Conservation (phyloP, 2,329 filamentous ascomycete species). For the Penicillium sp. region DNA sequence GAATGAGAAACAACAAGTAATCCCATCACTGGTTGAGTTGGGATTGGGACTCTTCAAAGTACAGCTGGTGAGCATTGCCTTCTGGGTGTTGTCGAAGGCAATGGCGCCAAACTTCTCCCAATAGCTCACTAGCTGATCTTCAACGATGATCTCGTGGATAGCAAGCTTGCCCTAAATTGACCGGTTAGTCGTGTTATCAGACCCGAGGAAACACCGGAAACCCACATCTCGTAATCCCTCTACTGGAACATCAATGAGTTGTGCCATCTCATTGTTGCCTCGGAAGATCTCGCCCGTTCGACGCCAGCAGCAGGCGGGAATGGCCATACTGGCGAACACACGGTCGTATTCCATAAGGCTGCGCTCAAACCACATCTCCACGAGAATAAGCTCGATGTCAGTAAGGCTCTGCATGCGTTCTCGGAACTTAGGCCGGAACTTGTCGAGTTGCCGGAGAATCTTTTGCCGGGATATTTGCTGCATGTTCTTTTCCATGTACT, state of each 20-base stretch:
- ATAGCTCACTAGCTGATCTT: slow-evolving; percentile 92
- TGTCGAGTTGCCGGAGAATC: slow-evolving; percentile 86
- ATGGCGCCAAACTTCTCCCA: slow-evolving; percentile 99
- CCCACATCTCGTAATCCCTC: slow-evolving; percentile 87
- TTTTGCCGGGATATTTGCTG: slow-evolving; percentile 80
- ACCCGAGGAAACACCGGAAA: slow-evolving; percentile 19
- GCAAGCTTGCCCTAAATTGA: slow-evolving; percentile 78
- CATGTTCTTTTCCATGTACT: slow-evolving; percentile 90
- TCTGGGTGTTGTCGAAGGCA: slow-evolving; percentile 90
- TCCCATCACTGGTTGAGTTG: slow-evolving; percentile 67
- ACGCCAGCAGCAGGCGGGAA: slow-evolving; percentile 96
- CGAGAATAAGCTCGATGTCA: slow-evolving; percentile 89
- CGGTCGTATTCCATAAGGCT: slow-evolving; percentile 97
- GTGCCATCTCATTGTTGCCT: slow-evolving; percentile 98
- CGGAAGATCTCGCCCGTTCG: slow-evolving; percentile 96
- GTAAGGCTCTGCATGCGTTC: slow-evolving; percentile 91
- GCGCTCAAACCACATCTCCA: slow-evolving; percentile 99
- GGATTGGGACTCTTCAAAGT: slow-evolving; percentile 79
- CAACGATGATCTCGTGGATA: slow-evolving; percentile 91
- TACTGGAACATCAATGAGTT: slow-evolving; percentile 89
- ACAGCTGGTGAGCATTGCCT: slow-evolving; percentile 92
- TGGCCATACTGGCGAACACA: slow-evolving; percentile 98
- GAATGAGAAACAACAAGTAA: slow-evolving; percentile 97
- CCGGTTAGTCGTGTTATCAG: neutral
- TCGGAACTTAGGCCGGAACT: slow-evolving; percentile 92